A percentile compares a stretch with the other conserved stretches of the same genome.
Conservation (phyloP, 129 eudicot species). For the Centrapalus pauciflorus region DNA sequence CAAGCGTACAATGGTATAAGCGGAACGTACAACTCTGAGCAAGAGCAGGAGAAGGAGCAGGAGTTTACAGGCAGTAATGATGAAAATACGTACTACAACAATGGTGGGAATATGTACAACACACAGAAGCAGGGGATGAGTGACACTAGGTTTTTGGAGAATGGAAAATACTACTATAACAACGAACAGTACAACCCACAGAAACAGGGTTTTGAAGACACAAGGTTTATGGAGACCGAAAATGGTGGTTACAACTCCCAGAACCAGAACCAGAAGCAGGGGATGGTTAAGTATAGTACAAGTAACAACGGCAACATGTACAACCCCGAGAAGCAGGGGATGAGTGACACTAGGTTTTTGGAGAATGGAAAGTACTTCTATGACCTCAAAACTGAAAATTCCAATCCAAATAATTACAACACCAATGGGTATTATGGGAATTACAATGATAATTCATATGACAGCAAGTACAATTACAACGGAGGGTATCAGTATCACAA, state of each 20-base stretch:
- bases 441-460: conserved; percentile 23
- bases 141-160: conserved; percentile 33
- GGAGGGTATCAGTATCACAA: conserved; percentile 36
- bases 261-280: conserved; percentile 21
- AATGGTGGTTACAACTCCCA: conserved; percentile 27
- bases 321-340: conserved; percentile 45
- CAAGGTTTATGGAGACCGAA: conserved; percentile 24
- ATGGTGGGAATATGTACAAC: conserved; percentile 27
- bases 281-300: conserved; percentile 8
- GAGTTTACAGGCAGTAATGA: conserved; percentile 17
- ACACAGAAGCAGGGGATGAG: conserved; percentile 33
- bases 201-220: conserved; percentile 18
- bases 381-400: conserved; percentile 30
- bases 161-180: conserved; percentile 13
- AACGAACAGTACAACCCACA: conserved; percentile 28
- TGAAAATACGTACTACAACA: conserved; percentile 18
- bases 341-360: conserved; percentile 67
- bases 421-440: conserved; percentile 44
- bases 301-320: conserved; percentile 26
- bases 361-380: conserved; percentile 52
- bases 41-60: conserved; percentile 16
- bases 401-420: conserved; percentile 25
- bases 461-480: conserved; percentile 31
- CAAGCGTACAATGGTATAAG: conserved; percentile 24
- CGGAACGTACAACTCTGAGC: conserved; percentile 24